A percentile compares a stretch with the other conserved stretches of the same genome.
phyloP scores from a whole-genome alignment of 192 early-diverging fungal genomes.

The Backusella tarrabulga region DNA sequence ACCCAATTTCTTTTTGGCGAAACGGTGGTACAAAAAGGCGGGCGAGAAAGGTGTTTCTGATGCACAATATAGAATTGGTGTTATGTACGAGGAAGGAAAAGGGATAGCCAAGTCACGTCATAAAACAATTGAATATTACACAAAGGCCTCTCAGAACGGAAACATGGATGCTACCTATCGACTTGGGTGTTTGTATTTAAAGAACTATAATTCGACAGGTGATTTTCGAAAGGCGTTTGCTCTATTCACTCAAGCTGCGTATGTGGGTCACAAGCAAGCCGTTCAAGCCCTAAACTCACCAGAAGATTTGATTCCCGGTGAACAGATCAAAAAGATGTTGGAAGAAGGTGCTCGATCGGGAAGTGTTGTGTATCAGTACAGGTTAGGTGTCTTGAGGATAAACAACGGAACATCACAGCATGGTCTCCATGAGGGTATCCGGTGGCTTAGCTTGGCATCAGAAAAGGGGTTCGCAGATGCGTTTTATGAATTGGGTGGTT shows the following conservation, averaged over 20 bases:
- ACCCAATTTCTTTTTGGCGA: neutral
- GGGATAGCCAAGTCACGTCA: slow-evolving; percentile 21
- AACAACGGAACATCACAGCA: neutral
- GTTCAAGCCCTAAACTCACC: neutral
- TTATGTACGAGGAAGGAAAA: slow-evolving; percentile 20
- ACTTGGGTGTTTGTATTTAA: neutral
- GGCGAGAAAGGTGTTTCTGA: slow-evolving; percentile 12
- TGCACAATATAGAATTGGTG: slow-evolving; percentile 34
- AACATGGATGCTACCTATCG: slow-evolving; percentile 19
- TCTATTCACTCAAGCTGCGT: neutral
- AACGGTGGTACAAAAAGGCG: slow-evolving; percentile 17
- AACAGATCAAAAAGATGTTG: neutral
- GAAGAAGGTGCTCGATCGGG: neutral
- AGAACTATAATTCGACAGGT: neutral
- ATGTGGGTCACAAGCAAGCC: neutral
- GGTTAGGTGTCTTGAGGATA: neutral
- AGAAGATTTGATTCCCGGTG: neutral
- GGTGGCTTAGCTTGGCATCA: neutral
- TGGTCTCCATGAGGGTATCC: neutral
- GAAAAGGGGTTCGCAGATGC: neutral
- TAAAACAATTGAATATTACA: slow-evolving; percentile 26
- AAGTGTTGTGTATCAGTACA: neutral
- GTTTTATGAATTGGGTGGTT: neutral
- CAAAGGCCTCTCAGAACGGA: slow-evolving; percentile 16
- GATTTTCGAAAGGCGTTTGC: neutral